Evolutionary conservation across 1,284 basidiomycete species (phyloP).

Genomic region (Microstroma glucosiphilum): DNA sequence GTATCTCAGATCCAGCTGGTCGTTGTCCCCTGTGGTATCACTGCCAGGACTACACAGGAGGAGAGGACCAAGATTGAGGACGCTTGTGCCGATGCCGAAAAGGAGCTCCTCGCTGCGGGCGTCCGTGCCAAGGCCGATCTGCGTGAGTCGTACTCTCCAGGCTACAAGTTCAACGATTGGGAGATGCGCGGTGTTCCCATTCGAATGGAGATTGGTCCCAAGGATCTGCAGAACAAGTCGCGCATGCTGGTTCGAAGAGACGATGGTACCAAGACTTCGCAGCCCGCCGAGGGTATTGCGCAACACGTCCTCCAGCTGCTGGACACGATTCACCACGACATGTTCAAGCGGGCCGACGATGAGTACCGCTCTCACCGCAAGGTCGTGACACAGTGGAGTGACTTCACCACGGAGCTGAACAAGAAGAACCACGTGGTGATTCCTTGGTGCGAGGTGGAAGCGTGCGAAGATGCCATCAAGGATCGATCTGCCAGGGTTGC

Average conservation of each 20-base stretch:
- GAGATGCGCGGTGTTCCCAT: slow-evolving; percentile 85
- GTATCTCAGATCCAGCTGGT: slow-evolving; percentile 89
- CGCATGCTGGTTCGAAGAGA: slow-evolving; percentile 83
- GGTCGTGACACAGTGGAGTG: slow-evolving; percentile 74
- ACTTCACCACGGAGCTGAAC: slow-evolving; percentile 84
- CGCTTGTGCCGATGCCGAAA: slow-evolving; percentile 61
- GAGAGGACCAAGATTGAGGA: slow-evolving; percentile 68
- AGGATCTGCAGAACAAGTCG: slow-evolving; percentile 77
- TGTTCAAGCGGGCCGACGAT: slow-evolving; percentile 74
- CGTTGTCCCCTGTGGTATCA: slow-evolving; percentile 83
- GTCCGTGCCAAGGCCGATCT: slow-evolving; percentile 84
- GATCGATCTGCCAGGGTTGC: slow-evolving; percentile 67
- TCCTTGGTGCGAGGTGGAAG: slow-evolving; percentile 92
- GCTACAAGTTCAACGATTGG: slow-evolving; percentile 99
- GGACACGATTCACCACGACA: slow-evolving; percentile 78
- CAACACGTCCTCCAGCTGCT: slow-evolving; percentile 57
- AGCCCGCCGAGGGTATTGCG: slow-evolving; percentile 23
- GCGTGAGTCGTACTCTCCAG: slow-evolving; percentile 91
- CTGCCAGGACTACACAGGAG: slow-evolving; percentile 54
- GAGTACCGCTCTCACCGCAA: slow-evolving; percentile 70
- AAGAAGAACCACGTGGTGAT: slow-evolving; percentile 80
- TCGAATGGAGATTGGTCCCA: slow-evolving; percentile 91
- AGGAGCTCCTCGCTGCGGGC: slow-evolving; percentile 57
- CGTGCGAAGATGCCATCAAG: slow-evolving; percentile 97
- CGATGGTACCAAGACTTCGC: slow-evolving; percentile 57